Percentiles rank a stretch among this genome's conserved stretches.
These are phyloP conservation scores for Candida manassasensis DNA, from an alignment of 805 yeast species.

Conservation along the genomic window DNA sequence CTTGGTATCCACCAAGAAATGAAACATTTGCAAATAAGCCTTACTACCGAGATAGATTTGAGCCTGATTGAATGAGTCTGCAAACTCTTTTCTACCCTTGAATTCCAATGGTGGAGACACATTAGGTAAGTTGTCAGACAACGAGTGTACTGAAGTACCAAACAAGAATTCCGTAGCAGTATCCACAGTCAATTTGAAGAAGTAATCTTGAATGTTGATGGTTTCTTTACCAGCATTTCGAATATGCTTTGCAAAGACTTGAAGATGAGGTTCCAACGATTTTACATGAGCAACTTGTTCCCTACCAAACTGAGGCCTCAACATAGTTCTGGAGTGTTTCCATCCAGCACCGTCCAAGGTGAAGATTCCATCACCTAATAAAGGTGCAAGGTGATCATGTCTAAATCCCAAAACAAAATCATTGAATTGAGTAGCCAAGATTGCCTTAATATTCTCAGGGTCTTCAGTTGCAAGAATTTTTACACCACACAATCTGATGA, in stretches of 20 bases:
- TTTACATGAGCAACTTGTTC: slow-evolving; percentile 31
- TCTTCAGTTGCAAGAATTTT: slow-evolving; percentile 25
- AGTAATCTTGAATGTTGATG: slow-evolving; percentile 31
- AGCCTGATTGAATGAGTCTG: slow-evolving; percentile 30
- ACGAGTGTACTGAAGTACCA: slow-evolving; percentile 29
- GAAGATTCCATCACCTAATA: slow-evolving; percentile 36
- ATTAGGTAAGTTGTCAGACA: slow-evolving; percentile 20
- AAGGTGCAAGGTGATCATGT: slow-evolving; percentile 25
- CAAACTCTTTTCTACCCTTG: slow-evolving; percentile 18
- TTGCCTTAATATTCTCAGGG: slow-evolving; percentile 33
- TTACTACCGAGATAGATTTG: slow-evolving; percentile 30
- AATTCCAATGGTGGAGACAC: slow-evolving; percentile 15
- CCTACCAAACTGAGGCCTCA: slow-evolving; percentile 36
- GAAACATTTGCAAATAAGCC: slow-evolving; percentile 26
- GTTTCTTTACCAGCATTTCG: slow-evolving; percentile 15
- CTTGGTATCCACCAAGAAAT: slow-evolving; percentile 20
- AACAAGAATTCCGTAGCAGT: slow-evolving; percentile 38
- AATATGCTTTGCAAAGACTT: slow-evolving; percentile 20
- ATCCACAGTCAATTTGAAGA: slow-evolving; percentile 34
- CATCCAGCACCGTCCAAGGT: slow-evolving; percentile 34
- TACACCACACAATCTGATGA: slow-evolving; percentile 9
- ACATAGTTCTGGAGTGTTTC: slow-evolving; percentile 32
- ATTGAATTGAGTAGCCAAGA: slow-evolving; percentile 31
- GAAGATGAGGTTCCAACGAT: slow-evolving; percentile 28
- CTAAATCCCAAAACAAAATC: slow-evolving; percentile 32